A percentile compares a stretch with the other conserved stretches of the same genome.
Conservation (phyloP, 306 rosid species). For the Erythrophleum fordii region DNA sequence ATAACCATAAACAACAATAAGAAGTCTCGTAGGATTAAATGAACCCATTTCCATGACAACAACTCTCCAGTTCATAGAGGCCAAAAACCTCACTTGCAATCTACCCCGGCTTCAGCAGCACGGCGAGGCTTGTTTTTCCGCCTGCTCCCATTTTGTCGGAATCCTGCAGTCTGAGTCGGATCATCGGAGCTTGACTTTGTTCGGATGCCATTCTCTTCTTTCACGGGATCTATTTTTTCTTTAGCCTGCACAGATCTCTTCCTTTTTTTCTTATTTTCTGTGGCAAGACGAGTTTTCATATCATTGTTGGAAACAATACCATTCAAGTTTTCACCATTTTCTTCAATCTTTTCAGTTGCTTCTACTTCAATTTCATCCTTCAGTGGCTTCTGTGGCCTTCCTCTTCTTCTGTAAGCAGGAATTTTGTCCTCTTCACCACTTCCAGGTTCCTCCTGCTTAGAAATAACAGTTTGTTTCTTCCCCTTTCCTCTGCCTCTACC, state of each 20-base stretch:
- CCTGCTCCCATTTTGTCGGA: constrained; percentile 85
- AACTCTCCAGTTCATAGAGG: constrained; percentile 29
- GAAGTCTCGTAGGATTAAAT: constrained; percentile 38
- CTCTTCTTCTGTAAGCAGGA: constrained; percentile 67
- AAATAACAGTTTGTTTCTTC: constrained; percentile 59
- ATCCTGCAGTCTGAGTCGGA: constrained; percentile 62
- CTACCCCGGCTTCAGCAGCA: constrained; percentile 94
- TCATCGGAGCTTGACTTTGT: constrained; percentile 52
- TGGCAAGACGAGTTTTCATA: constrained; percentile 47
- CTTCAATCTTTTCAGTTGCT: constrained; percentile 52
- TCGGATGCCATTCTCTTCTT: constrained; percentile 57
- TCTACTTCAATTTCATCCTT: constrained; percentile 65
- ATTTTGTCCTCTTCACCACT: constrained; percentile 62
- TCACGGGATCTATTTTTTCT: constrained; percentile 54
- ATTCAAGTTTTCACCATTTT: constrained; percentile 61
- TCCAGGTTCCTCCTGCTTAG: constrained; percentile 55
- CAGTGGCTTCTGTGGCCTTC: constrained; percentile 66
- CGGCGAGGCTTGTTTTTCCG: constrained; percentile 89
- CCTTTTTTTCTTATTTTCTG: constrained; percentile 67
- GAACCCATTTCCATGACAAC: constrained; percentile 31
- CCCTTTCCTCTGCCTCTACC: constrained; percentile 83
- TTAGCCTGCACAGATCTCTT: constrained; percentile 59
- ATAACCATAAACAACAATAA: constrained; percentile 38
- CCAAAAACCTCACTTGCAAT: constrained; percentile 65
- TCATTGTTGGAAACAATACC: constrained; percentile 48